A percentile compares a stretch with the other conserved stretches of the same genome.
These are phyloP conservation scores for Cupressus sempervirens DNA, from an alignment of 75 land plant species.

Conservation along the genomic window DNA sequence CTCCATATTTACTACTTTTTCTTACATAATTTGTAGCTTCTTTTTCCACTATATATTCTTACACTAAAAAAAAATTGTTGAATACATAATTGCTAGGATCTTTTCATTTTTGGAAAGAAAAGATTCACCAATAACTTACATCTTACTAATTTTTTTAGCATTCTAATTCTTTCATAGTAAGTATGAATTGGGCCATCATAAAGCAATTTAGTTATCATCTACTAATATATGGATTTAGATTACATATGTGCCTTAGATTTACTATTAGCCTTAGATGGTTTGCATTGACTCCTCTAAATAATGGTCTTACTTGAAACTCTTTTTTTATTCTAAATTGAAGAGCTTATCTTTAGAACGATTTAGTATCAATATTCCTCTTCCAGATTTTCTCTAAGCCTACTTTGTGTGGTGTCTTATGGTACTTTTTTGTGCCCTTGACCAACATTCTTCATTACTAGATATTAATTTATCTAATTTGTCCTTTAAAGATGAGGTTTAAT, in stretches of 20 bases:
- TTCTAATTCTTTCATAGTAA: background rate
- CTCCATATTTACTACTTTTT: no score
- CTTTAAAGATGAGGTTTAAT: background rate
- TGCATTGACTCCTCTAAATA: background rate
- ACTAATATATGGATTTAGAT: background rate
- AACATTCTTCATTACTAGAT: no score
- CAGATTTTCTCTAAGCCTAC: background rate
- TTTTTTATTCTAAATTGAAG: no score
- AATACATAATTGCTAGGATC: slow-evolving; percentile 54
- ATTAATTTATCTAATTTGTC: background rate
- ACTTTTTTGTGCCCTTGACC: background rate
- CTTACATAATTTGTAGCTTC: no score
- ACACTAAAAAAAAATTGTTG: slow-evolving; percentile 16
- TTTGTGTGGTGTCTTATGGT: background rate
- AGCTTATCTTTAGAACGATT: background rate
- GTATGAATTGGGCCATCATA: background rate
- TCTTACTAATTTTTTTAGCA: background rate
- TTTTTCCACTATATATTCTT: no score
- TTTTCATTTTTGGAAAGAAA: slow-evolving; percentile 71
- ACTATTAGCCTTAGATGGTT: background rate
- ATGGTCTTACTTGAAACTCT: background rate
- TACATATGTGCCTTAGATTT: background rate
- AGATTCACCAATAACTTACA: background rate
- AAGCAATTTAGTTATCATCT: background rate
- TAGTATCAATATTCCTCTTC: background rate